Conservation (phyloP, 2,329 filamentous ascomycete genomes). For the Fusarium xyrophilum region DNA sequence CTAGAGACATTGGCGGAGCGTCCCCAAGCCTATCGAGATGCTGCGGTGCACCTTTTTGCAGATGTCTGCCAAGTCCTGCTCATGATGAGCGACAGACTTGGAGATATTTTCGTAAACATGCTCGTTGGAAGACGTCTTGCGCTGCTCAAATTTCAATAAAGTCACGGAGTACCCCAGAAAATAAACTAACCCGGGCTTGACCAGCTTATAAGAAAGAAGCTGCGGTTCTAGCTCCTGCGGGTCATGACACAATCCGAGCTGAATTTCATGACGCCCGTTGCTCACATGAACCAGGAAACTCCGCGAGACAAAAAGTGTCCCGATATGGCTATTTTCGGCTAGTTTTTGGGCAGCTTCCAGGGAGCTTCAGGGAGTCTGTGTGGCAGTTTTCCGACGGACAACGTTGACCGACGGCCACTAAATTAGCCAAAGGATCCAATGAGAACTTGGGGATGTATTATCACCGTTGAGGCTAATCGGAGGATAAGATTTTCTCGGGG, state of each 20-base stretch:
- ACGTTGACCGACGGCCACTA: neutral
- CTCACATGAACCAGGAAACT: neutral
- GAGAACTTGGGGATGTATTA: neutral
- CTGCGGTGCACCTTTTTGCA: constrained; percentile 13
- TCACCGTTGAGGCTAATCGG: neutral
- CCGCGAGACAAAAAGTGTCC: neutral
- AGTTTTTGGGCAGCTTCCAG: neutral
- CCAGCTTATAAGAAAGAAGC: constrained; percentile 5
- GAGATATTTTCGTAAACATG: constrained; percentile 18
- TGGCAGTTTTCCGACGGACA: neutral
- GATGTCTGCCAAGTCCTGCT: constrained; percentile 17
- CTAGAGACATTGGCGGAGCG: neutral
- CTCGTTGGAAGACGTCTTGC: neutral
- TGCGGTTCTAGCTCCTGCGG: neutral
- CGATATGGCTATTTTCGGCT: neutral
- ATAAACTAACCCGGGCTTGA: neutral
- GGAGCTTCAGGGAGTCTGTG: neutral
- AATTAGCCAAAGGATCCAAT: constrained; percentile 33
- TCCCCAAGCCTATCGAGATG: rapidly evolving
- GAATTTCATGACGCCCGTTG: neutral
- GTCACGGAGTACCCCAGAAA: neutral
- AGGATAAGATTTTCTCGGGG: neutral
- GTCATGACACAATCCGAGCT: neutral
- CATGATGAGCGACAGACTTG: constrained; percentile 19
- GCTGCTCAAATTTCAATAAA: neutral